Evolutionary conservation across 495 filamentous ascomycete species (phyloP).

Genomic region (Aspergillus saccharolyticus): DNA sequence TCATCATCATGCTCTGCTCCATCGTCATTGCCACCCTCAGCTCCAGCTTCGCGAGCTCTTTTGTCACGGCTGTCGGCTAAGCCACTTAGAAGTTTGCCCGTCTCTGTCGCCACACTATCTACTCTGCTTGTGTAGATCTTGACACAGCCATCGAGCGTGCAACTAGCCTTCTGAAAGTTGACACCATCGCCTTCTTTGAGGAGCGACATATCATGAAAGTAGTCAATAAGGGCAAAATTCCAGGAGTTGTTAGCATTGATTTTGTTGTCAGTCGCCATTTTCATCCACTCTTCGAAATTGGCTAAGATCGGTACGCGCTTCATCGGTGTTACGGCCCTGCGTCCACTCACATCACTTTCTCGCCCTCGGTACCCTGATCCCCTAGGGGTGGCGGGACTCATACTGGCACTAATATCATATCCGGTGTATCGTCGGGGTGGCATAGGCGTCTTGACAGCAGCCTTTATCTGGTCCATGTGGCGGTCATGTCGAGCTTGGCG

Average conservation of each 20-base stretch:
- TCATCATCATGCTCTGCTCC: slow-evolving; percentile 67
- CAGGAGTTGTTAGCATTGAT: slow-evolving; percentile 98
- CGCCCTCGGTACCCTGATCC: slow-evolving; percentile 46
- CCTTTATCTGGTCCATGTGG: slow-evolving; percentile 86
- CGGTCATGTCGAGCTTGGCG: slow-evolving; percentile 83
- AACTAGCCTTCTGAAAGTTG: slow-evolving; percentile 98
- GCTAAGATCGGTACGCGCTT: slow-evolving; percentile 93
- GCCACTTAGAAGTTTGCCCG: slow-evolving; percentile 89
- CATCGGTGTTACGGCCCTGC: slow-evolving; percentile 81
- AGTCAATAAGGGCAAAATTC: slow-evolving; percentile 99
- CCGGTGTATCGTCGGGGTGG: slow-evolving; percentile 58
- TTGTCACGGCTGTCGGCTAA: slow-evolving; percentile 85
- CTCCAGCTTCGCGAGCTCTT: slow-evolving; percentile 64
- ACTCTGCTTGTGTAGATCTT: slow-evolving; percentile 99
- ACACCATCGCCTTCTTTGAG: slow-evolving; percentile 94
- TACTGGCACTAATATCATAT: slow-evolving; percentile 58
- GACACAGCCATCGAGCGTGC: slow-evolving; percentile 95
- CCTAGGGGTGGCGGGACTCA: slow-evolving; percentile 62
- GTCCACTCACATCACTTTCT: slow-evolving; percentile 60
- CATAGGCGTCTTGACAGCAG: slow-evolving; percentile 78
- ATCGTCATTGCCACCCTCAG: slow-evolving; percentile 40
- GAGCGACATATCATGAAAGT: slow-evolving; percentile 98
- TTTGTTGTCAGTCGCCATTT: slow-evolving; percentile 99
- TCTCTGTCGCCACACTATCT: slow-evolving; percentile 97
- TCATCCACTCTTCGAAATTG: slow-evolving; percentile 99